phyloP scores from a whole-genome alignment of 2,329 filamentous ascomycete genomes.

The Ascochyta koolunga region DNA sequence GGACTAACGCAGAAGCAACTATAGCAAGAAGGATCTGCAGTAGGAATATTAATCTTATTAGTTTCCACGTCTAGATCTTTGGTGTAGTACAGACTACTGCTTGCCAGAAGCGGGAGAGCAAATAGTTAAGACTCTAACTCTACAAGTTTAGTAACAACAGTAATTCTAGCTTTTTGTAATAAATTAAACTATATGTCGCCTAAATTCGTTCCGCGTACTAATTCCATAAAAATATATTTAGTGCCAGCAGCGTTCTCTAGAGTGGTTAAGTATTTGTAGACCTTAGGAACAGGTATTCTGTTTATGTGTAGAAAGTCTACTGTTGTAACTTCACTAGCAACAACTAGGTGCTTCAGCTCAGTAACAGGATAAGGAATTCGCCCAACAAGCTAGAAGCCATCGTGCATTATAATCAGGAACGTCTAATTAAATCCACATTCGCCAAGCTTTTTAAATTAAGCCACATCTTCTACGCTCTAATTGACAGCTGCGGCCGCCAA shows the following conservation, averaged over 20 bases:
- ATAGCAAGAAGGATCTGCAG: constrained; percentile 6
- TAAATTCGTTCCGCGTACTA: constrained; percentile 41
- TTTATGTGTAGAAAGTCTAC: constrained; percentile 42
- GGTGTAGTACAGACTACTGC: constrained; percentile 41
- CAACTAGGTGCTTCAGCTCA: constrained; percentile 31
- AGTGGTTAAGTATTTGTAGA: constrained; percentile 44
- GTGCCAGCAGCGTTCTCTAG: constrained; percentile 46
- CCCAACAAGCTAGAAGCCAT: constrained; percentile 34
- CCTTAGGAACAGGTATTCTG: constrained; percentile 45
- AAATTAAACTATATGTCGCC: constrained; percentile 43
- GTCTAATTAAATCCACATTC: constrained; percentile 36
- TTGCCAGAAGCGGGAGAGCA: constrained; percentile 36
- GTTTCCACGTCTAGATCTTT: constrained; percentile 19
- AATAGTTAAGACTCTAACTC: constrained; percentile 38
- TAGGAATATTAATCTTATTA: constrained; percentile 23
- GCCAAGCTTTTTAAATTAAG: constrained; percentile 30
- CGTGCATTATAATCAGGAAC: constrained; percentile 32
- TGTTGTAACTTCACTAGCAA: constrained; percentile 50
- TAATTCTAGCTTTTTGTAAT: constrained; percentile 26
- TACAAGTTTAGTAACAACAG: constrained; percentile 34
- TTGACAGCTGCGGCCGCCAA: constrained; percentile 36
- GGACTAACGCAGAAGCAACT: constrained; percentile 39
- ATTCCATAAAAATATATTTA: constrained; percentile 51
- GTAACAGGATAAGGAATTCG: constrained; percentile 33
- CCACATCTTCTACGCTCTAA: constrained; percentile 26